phyloP scores from a whole-genome alignment of 768 basidiomycete genomes.

The Psilocybe cyanescens region DNA sequence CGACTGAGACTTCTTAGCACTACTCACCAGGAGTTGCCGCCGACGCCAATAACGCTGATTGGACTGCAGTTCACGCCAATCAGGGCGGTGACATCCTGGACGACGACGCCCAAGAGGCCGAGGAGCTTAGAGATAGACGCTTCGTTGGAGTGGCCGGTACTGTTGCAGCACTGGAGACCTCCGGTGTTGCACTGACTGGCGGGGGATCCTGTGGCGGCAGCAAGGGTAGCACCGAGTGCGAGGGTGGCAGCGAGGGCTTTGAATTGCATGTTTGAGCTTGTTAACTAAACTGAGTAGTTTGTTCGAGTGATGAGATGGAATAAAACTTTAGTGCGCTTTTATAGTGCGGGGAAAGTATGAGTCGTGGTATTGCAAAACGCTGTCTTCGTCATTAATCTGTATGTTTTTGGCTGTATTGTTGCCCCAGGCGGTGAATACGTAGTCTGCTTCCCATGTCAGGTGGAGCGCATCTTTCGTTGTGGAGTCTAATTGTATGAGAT shows the following conservation, averaged over 20 bases:
- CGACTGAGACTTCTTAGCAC: no score
- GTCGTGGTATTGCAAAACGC: neutral
- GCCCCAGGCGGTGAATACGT: neutral
- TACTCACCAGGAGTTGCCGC: no score
- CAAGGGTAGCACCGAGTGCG: conserved; percentile 16
- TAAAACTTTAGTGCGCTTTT: neutral
- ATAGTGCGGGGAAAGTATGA: neutral
- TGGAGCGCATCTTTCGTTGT: neutral
- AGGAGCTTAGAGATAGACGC: conserved; percentile 15
- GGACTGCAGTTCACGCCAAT: conserved; percentile 7
- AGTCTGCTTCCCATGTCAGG: neutral
- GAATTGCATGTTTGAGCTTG: conserved; percentile 18
- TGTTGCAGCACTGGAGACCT: conserved; percentile 28
- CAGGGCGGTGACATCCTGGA: conserved; percentile 14
- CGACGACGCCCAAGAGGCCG: conserved; percentile 24
- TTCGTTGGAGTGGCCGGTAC: conserved; percentile 10
- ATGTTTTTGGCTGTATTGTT: neutral
- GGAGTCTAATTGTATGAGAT: neutral
- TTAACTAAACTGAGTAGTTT: conserved; percentile 5
- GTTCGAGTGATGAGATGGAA: conserved; percentile 12
- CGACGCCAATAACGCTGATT: no score
- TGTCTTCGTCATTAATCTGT: neutral
- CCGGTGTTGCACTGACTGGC: conserved; percentile 27
- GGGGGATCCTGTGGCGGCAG: conserved; percentile 17
- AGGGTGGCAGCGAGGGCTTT: conserved; percentile 11